Percentiles rank a stretch among this genome's conserved stretches.
These are phyloP conservation scores for Sonneratia alba DNA, from an alignment of 345 rosid species.

Conservation along the genomic window DNA sequence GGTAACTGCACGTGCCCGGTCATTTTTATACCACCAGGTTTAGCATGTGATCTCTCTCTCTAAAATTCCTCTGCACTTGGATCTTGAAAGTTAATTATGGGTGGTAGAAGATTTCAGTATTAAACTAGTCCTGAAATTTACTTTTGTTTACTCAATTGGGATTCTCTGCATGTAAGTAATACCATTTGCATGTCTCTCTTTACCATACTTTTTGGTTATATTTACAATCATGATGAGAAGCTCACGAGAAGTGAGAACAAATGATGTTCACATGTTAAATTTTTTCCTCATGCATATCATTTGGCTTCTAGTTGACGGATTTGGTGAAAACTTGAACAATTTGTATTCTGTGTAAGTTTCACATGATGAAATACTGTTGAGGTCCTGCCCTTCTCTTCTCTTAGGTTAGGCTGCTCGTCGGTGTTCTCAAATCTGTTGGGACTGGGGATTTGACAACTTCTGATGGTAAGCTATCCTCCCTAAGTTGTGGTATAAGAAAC, in stretches of 20 bases:
- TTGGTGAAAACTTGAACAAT: neutral
- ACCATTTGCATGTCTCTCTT: neutral
- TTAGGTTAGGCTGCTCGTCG: slow-evolving; percentile 89
- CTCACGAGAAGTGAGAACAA: neutral
- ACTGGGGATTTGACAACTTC: slow-evolving; percentile 52
- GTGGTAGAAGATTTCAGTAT: neutral
- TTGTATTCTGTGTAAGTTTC: neutral
- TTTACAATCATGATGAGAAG: neutral
- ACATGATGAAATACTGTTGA: neutral
- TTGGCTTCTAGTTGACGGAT: neutral
- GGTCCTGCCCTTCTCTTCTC: slow-evolving; percentile 1
- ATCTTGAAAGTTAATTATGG: neutral
- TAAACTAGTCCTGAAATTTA: neutral
- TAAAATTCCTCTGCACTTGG: neutral
- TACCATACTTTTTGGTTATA: neutral
- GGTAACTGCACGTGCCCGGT: slow-evolving; percentile 63
- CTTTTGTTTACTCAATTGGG: neutral
- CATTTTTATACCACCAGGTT: slow-evolving; percentile 95
- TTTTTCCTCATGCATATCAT: neutral
- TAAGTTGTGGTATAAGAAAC: neutral
- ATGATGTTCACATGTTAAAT: neutral
- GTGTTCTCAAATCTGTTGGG: slow-evolving; percentile 76
- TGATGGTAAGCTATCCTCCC: slow-evolving; percentile 46
- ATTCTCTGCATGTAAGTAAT: neutral
- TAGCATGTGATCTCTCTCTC: neutral